Evolutionary conservation across 768 basidiomycete species (phyloP), one percentile per base, ranked within the genome.

Genomic region (Tylopilus sp.): DNA sequence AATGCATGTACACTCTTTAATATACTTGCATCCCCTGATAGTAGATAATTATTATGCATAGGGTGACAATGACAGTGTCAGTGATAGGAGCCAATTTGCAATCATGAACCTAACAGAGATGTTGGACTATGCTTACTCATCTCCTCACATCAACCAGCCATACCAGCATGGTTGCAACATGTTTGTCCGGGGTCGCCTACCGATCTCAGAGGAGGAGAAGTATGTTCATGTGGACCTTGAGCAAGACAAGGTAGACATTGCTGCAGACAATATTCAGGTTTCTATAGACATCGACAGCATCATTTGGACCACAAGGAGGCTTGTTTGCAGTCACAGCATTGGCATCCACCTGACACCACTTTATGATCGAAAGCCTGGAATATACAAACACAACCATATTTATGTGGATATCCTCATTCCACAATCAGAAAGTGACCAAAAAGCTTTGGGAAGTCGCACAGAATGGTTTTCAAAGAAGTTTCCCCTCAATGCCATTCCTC

Each of bases 321-420:
- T 48, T 0, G 17, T 45, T 0, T 56, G 31, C 31, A 29, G 3
- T 1, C 22, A 12, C 7, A 45, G 47, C 25, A 29, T 45, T 13
- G 36, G 37, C 0, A 29, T 58, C 0, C 52, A 44, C 14, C 14
- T 48, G 11, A 31, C 22, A 1, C 45, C 53, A 0, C 36, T 52
- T 24, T 31, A 50, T 16, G 47, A 56, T 5, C 13, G 40, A 14
- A 41, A 43, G 38, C 19, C 51, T 4, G 47, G 26, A 0, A 64
- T 63, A 0, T 2, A 9, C 0, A 60, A 60, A 17, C 45, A 63
- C 14, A 63, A 63, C 3, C 62, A 63, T 29, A 19, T 56, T 6
- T 63, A 60, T 49, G 40, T 55, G 0, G 34, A 60, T 2, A 37
- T 63, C 11, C 44, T 50, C 2, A 17, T 61, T 0, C 55, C 55